These are phyloP conservation scores for Suhomyces bokatorum DNA, from an alignment of 1,139 yeast species.

Conservation along the genomic window DNA sequence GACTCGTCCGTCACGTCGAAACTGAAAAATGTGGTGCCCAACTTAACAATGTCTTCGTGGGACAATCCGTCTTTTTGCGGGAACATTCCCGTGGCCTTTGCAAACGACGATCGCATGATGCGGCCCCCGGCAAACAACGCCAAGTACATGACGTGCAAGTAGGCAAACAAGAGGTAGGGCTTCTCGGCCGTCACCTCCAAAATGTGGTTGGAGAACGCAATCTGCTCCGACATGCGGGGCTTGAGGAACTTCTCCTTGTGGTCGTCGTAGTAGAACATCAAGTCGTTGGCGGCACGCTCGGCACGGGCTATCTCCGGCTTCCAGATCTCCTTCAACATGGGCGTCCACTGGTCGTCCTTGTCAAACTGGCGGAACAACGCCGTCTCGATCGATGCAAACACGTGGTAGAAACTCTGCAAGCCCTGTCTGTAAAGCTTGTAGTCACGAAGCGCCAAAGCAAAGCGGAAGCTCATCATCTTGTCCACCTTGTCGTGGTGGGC, in stretches of 20 bases:
- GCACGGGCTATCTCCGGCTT: conserved; percentile 70
- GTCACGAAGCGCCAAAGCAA: conserved; percentile 76
- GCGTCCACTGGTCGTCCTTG: conserved; percentile 43
- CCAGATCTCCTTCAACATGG: conserved; percentile 57
- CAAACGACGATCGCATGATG: conserved; percentile 65
- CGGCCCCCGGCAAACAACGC: conserved; percentile 89
- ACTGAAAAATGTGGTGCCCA: conserved; percentile 71
- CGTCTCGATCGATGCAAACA: conserved; percentile 68
- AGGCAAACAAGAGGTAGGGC: conserved; percentile 77
- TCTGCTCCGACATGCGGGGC: conserved; percentile 63
- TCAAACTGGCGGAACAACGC: conserved; percentile 50
- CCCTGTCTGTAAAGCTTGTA: conserved; percentile 80
- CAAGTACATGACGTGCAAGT: conserved; percentile 81
- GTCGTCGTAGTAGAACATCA: conserved; percentile 64
- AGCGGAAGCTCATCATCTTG: conserved; percentile 65
- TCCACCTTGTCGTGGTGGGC: conserved; percentile 67
- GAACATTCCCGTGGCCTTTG: conserved; percentile 69
- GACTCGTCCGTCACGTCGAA: conserved; percentile 73
- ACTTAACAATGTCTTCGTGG: conserved; percentile 57
- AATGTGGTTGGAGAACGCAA: conserved; percentile 63
- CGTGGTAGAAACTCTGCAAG: conserved; percentile 73
- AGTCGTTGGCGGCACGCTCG: conserved; percentile 57
- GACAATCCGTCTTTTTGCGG: conserved; percentile 68
- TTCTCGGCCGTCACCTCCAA: conserved; percentile 52
- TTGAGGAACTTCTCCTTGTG: conserved; percentile 52